Conservation (phyloP, 495 filamentous ascomycete species). For the Neurospora sp. region DNA sequence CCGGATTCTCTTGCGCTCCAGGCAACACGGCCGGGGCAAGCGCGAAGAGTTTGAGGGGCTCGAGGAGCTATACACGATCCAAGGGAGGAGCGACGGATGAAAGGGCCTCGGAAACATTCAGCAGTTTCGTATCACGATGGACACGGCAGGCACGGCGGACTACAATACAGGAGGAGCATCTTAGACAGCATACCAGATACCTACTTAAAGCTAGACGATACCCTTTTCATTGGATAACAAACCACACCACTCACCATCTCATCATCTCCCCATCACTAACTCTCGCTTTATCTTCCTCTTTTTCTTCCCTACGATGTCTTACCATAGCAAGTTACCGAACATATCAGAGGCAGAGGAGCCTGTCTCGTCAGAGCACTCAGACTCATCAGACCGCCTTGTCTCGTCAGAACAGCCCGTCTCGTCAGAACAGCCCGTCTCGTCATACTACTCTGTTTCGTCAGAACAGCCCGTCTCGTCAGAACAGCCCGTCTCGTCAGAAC, state of each 20-base stretch:
- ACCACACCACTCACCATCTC: neutral
- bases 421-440: neutral
- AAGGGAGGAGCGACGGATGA: neutral
- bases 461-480: too few species aligned
- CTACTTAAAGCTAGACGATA: neutral
- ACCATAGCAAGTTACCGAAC: neutral
- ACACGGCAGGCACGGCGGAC: neutral
- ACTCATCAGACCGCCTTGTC: neutral
- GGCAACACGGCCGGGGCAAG: neutral
- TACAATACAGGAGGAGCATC: neutral
- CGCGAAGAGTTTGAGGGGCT: neutral
- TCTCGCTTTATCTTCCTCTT: neutral
- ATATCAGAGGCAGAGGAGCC: neutral
- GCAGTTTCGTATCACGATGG: neutral
- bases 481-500: too few species aligned
- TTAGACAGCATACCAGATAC: neutral
- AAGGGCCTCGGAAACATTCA: neutral
- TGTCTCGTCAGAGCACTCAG: neutral
- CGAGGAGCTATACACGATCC: neutral
- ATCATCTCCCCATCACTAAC: neutral
- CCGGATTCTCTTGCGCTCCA: neutral
- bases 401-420: neutral
- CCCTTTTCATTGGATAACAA: neutral
- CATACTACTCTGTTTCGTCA: neutral
- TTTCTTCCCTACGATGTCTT: neutral